Evolutionary conservation across 2,329 filamentous ascomycete genomes (phyloP).

Genomic region (Aspergillus piperis): DNA sequence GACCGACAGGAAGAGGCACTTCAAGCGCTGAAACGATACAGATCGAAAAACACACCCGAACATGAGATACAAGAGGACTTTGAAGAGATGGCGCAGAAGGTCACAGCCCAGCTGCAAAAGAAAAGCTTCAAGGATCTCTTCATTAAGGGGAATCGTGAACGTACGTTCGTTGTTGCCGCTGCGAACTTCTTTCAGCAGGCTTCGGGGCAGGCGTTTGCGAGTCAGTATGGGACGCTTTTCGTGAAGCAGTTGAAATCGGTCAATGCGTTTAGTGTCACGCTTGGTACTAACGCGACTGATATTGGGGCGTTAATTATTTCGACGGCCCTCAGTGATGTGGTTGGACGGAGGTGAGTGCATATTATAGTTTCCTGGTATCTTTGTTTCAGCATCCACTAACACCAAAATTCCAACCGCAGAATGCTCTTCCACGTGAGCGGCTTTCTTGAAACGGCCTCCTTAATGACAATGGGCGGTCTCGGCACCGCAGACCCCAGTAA

Average conservation of each 20-base stretch:
- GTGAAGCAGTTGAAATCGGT: constrained; percentile 7
- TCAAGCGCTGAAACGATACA: background rate
- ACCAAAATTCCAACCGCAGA: background rate
- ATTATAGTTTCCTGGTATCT: too few species aligned
- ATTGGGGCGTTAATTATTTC: background rate
- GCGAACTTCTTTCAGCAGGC: constrained; percentile 7
- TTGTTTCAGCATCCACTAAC: too few species aligned
- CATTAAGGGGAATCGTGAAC: background rate
- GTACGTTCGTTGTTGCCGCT: background rate
- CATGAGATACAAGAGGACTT: background rate
- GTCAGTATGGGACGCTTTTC: constrained; percentile 5
- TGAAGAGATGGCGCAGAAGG: background rate
- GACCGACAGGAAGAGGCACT: background rate
- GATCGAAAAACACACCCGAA: background rate
- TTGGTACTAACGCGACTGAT: background rate
- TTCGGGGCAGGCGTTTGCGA: background rate
- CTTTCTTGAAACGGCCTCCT: background rate
- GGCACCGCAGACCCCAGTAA: background rate
- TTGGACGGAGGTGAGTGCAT: background rate
- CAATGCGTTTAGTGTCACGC: constrained; percentile 1
- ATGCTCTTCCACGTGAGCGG: constrained; percentile 1
- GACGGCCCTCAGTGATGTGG: background rate
- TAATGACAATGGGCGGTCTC: background rate
- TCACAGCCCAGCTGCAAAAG: background rate
- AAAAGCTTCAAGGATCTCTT: constrained; percentile 4